phyloP scores from a whole-genome alignment of 2,329 filamentous ascomycete genomes.

The Pochonia chlamydosporia region DNA sequence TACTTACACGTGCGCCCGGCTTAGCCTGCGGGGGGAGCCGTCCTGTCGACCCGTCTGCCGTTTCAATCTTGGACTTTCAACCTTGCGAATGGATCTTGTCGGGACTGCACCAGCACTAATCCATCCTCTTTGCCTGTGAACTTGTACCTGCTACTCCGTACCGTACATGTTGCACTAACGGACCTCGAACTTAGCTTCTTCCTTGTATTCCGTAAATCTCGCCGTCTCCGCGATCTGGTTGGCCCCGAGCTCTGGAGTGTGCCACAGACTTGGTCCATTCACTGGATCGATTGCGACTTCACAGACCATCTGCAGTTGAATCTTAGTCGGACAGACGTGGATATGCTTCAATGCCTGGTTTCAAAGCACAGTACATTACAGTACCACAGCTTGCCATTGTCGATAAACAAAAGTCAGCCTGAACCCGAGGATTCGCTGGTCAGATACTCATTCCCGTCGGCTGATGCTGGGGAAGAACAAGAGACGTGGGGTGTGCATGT shows the following conservation, averaged over 20 bases:
- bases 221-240: neutral
- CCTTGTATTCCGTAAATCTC: neutral
- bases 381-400: neutral
- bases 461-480: neutral
- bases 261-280: no score
- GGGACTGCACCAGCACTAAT: no score
- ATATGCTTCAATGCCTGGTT: no score
- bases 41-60: neutral
- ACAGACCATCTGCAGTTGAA: no score
- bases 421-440: neutral
- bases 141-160: neutral
- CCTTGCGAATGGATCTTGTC: conserved; percentile 1
- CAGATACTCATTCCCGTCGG: neutral
- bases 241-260: neutral
- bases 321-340: no score
- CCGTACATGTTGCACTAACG: neutral
- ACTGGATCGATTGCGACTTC: no score
- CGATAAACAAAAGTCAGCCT: neutral
- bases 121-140: neutral
- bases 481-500: neutral
- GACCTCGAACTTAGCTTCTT: neutral
- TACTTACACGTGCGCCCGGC: neutral
- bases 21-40: conserved; percentile 2
- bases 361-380: neutral
- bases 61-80: conserved; percentile 1